These are phyloP conservation scores for Myriosclerotinia curreyana DNA, from an alignment of 2,329 filamentous ascomycete genomes.

Conservation along the genomic window DNA sequence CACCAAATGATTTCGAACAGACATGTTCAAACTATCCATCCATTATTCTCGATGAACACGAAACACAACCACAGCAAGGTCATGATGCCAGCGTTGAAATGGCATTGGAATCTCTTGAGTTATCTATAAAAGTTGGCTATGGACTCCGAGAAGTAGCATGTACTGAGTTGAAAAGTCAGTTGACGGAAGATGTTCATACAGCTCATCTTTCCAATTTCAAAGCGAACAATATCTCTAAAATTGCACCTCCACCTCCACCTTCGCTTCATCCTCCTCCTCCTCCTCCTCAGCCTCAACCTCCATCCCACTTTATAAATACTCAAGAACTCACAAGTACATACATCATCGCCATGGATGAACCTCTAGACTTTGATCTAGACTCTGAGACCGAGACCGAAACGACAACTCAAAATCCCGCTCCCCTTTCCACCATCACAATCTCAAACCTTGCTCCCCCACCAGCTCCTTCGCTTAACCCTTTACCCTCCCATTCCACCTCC, in stretches of 20 bases:
- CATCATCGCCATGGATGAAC: conserved; percentile 1
- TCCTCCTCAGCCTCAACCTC: too few relatives aligned
- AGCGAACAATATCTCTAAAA: too few relatives aligned
- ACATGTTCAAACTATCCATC: neutral
- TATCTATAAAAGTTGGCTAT: neutral
- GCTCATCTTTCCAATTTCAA: neutral
- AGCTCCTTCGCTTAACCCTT: neutral
- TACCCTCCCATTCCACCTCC: neutral
- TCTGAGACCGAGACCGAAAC: neutral
- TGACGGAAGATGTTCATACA: neutral
- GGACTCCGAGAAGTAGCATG: neutral
- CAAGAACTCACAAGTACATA: neutral
- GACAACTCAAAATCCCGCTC: neutral
- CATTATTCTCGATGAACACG: neutral
- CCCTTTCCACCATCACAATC: neutral
- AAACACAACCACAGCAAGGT: neutral
- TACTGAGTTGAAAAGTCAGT: too few relatives aligned
- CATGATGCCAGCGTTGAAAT: neutral
- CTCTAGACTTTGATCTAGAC: neutral
- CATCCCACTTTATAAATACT: neutral
- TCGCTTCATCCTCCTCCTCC: too few relatives aligned
- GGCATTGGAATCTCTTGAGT: neutral
- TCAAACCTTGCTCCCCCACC: too few relatives aligned
- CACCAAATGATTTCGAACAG: neutral
- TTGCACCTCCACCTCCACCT: too few relatives aligned